Percentiles rank a stretch among this genome's conserved stretches.
These are phyloP conservation scores for Leccinum subspadiceum DNA, from an alignment of 1,284 basidiomycete species.

Conservation along the genomic window DNA sequence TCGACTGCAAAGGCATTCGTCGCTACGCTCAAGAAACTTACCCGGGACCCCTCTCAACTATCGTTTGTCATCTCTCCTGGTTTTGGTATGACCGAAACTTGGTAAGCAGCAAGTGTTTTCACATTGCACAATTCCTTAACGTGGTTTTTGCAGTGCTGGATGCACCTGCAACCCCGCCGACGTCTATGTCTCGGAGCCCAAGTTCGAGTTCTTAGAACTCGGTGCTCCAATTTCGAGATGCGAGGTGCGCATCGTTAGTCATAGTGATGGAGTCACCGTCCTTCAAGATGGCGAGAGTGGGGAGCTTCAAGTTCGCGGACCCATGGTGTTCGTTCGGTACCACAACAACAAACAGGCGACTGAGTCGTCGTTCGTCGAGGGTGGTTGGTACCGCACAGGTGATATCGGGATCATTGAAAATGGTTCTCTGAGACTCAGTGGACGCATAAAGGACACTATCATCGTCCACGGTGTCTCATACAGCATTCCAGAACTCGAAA, in stretches of 20 bases:
- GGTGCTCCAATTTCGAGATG: constrained; percentile 20
- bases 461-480: constrained; percentile 43
- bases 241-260: constrained; percentile 31
- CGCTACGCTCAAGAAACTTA: constrained; percentile 30
- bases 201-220: constrained; percentile 26
- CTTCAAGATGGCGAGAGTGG: constrained; percentile 29
- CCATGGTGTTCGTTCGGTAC: constrained; percentile 37
- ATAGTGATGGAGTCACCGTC: constrained; percentile 21
- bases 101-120: constrained; percentile 11
- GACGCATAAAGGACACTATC: constrained; percentile 39
- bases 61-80: constrained; percentile 35
- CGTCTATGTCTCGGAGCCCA: constrained; percentile 10
- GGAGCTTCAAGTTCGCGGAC: constrained; percentile 36
- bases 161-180: constrained; percentile 30
- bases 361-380: constrained; percentile 35
- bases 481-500: constrained; percentile 37
- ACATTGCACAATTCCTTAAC: not conserved
- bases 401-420: constrained; percentile 36
- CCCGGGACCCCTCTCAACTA: constrained; percentile 11
- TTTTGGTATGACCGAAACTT: constrained; percentile 44
- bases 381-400: constrained; percentile 41
- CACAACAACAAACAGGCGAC: constrained; percentile 37
- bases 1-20: constrained; percentile 37
- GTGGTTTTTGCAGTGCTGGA: constrained; percentile 25
- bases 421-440: constrained; percentile 35